phyloP scores from a whole-genome alignment of 768 basidiomycete species.

The Calvatia gigantea region DNA sequence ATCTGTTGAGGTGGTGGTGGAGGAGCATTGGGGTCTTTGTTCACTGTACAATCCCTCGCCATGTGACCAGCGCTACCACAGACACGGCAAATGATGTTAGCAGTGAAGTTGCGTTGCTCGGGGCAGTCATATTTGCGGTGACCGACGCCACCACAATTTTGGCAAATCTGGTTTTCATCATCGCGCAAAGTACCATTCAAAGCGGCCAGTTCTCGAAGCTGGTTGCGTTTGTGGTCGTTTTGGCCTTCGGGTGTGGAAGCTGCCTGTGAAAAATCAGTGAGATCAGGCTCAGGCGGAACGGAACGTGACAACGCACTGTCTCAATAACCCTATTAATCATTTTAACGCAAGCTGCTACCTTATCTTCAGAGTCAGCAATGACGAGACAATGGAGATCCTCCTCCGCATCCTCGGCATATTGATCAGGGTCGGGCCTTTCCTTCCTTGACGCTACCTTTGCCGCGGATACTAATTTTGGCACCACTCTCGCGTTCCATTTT shows the following conservation, averaged over 20 bases:
- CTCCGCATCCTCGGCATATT: constrained; percentile 94
- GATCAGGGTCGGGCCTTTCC: constrained; percentile 95
- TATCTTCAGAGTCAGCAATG: constrained; percentile 88
- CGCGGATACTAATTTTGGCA: constrained; percentile 97
- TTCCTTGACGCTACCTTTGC: constrained; percentile 98
- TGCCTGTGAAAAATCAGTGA: constrained; percentile 52
- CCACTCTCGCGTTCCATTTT: constrained; percentile 99
- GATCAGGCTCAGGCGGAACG: neutral
- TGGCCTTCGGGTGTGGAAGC: constrained; percentile 99
- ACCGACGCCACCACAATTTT: constrained; percentile 91
- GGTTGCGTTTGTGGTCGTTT: constrained; percentile 99
- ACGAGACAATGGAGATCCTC: constrained; percentile 99
- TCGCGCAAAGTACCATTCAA: constrained; percentile 98
- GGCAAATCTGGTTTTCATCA: constrained; percentile 99
- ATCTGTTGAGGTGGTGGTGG: constrained; percentile 45
- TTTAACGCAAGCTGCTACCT: constrained; percentile 86
- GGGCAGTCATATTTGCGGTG: constrained; percentile 99
- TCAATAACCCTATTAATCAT: constrained; percentile 98
- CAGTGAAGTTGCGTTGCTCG: constrained; percentile 96
- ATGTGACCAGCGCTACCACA: constrained; percentile 99
- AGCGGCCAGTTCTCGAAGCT: constrained; percentile 95
- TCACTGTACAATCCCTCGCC: constrained; percentile 96
- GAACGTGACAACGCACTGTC: constrained; percentile 60
- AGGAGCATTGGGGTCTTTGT: constrained; percentile 80
- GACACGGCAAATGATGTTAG: constrained; percentile 98